phyloP scores from a whole-genome alignment of 2,329 filamentous ascomycete genomes.

The Penicillium sp. region DNA sequence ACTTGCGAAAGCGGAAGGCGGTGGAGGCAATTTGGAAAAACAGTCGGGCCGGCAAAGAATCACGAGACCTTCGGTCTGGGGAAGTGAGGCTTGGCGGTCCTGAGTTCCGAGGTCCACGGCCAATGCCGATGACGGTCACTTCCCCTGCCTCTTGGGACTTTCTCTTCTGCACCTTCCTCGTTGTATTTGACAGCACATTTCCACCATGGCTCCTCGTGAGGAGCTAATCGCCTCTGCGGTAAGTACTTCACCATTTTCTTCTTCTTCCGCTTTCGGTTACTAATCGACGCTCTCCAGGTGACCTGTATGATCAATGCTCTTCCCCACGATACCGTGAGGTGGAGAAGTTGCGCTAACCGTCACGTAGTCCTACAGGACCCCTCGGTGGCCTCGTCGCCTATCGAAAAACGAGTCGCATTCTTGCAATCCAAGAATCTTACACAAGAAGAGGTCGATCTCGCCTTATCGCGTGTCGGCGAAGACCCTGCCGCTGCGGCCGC shows the following conservation, averaged over 20 bases:
- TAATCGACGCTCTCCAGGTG: constrained; percentile 43
- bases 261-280: constrained; percentile 31
- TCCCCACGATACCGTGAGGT: constrained; percentile 3
- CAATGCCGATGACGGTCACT: constrained; percentile 28
- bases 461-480: constrained; percentile 73
- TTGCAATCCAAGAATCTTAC: constrained; percentile 96
- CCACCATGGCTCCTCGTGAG: constrained; percentile 81
- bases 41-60: constrained; percentile 19
- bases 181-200: constrained; percentile 9
- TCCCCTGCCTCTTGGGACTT: constrained; percentile 17
- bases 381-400: constrained; percentile 81
- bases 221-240: constrained; percentile 85
- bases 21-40: constrained; percentile 27
- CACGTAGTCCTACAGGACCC: constrained; percentile 85
- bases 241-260: constrained; percentile 36
- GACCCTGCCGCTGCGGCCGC: constrained; percentile 50
- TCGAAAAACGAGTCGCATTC: constrained; percentile 91
- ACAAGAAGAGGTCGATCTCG: constrained; percentile 87
- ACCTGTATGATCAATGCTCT: constrained; percentile 47
- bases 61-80: constrained; percentile 37
- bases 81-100: constrained; percentile 28
- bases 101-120: constrained; percentile 42
- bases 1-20: constrained; percentile 31
- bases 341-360: constrained; percentile 19
- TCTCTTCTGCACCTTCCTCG: constrained; percentile 12